Evolutionary conservation across 164 flowering plant species (phyloP).

Genomic region (Vitis labrusca): DNA sequence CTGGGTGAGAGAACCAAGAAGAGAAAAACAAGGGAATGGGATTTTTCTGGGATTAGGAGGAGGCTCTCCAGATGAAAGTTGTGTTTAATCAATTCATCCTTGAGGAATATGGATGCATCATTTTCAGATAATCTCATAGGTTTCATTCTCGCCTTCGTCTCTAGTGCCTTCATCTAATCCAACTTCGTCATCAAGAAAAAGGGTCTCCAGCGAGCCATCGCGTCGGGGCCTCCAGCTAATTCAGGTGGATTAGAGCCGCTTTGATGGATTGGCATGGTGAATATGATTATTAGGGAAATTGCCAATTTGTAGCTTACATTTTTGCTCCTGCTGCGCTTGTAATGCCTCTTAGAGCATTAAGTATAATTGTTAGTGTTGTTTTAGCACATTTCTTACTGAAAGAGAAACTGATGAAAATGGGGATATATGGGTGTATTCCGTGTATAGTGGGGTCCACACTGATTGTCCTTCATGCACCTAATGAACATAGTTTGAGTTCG

Average conservation of each 20-base stretch:
- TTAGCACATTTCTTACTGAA: constrained; percentile 34
- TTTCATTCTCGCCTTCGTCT: constrained; percentile 65
- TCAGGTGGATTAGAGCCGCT: constrained; percentile 88
- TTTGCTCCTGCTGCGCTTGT: constrained; percentile 19
- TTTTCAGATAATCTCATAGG: constrained; percentile 49
- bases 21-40: no score
- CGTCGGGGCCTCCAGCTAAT: constrained; percentile 42
- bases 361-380: constrained; percentile 94
- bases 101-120: no score
- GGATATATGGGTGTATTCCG: constrained; percentile 76
- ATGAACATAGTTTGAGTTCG: constrained; percentile 23
- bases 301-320: constrained; percentile 85
- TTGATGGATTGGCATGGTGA: constrained; percentile 97
- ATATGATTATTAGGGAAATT: constrained; percentile 86
- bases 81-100: no score
- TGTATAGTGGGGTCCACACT: constrained; percentile 82
- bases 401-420: constrained; percentile 69
- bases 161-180: constrained; percentile 78
- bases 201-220: no score
- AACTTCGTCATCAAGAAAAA: constrained; percentile 67
- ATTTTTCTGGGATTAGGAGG: no score
- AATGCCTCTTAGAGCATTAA: constrained; percentile 92
- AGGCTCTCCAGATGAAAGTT: no score
- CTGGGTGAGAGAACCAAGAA: no score
- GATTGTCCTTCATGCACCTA: constrained; percentile 94